Evolutionary conservation across 179 eudicot species (phyloP).

Genomic region (Actinidia polygama): DNA sequence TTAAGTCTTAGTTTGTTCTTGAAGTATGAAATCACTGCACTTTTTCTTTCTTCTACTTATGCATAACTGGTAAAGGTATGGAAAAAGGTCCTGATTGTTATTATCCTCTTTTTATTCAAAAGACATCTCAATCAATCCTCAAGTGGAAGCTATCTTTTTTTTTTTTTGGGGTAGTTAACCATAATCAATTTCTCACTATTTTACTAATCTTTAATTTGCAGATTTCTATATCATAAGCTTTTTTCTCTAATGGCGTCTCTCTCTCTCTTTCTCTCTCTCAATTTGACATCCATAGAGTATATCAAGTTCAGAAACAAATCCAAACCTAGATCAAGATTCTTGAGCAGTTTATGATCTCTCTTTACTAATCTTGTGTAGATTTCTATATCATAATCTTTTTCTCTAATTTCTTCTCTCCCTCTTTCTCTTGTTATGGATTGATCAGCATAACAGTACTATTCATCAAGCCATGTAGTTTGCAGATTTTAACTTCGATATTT

Average conservation of each 20-base stretch:
- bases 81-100: conserved; percentile 37
- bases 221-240: no score
- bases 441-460: no score
- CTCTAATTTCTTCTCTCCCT: conserved; percentile 15
- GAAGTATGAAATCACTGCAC: conserved; percentile 23
- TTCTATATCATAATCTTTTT: conserved; percentile 5
- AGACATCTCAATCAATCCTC: conserved; percentile 9
- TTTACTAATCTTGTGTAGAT: conserved; percentile 14
- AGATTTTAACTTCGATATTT: no score
- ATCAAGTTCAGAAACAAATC: no score
- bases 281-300: no score
- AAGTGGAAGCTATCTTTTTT: conserved; percentile 16
- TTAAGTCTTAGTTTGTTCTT: conserved; percentile 15
- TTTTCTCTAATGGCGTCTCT: no score
- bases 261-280: no score
- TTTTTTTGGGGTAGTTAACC: background rate
- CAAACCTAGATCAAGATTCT: no score
- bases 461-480: no score
- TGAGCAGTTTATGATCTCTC: background rate
- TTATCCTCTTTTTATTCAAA: conserved; percentile 28
- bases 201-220: no score
- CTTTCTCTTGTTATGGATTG: background rate
- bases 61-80: conserved; percentile 24
- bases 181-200: background rate
- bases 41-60: conserved; percentile 29